Evolutionary conservation across 2,329 filamentous ascomycete genomes (phyloP), one percentile per base, ranked within the genome.

Genomic region (Calycina herbarum): DNA sequence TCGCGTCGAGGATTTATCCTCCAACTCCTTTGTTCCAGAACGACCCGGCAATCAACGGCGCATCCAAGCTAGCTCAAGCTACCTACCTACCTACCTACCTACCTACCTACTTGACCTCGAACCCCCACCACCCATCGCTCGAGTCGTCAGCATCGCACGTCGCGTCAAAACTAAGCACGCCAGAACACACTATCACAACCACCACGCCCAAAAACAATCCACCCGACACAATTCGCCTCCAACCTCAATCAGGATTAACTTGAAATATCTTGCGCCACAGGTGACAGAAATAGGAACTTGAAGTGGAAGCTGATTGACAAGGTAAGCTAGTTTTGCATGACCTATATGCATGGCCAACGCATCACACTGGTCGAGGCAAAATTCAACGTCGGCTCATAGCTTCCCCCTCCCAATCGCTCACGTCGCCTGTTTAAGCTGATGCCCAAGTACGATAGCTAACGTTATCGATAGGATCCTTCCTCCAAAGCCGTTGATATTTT

Each of bases 301-400:
- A 61, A 63, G 68, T 70, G 69, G 67, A 72, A 73, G 72, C 68
- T 70, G 70, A 74, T 71, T 72, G 66, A 75, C 73, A 71, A 75
- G 73, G 74, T 76, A 73, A 72, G 73, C 72, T 74, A 71, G 72
- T 71, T 72, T 71, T 73, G 68, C 72, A 73, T 70, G 67, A 68
- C 66, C 67, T 59, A 57, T 64, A 74, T 76, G 74, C 74, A 75
- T 70, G 71, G 73, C 69, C 73, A 76, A 69, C 74, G 72, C 74
- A 75, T 76, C 72, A 70, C 69, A 73, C 67, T 75, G 73, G 73
- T 73, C 70, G 61, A 72, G 68, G 68, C 61, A 76, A 71, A 73
- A 73, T 62, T 64, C 67, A 69, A 70, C 70, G 67, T 68, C 68
- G 64, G 65, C 69, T 69, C 69, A 68, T 71, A 67, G 62, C 67